Conservation (phyloP, 2,329 filamentous ascomycete species). For the Talaromyces sp. region DNA sequence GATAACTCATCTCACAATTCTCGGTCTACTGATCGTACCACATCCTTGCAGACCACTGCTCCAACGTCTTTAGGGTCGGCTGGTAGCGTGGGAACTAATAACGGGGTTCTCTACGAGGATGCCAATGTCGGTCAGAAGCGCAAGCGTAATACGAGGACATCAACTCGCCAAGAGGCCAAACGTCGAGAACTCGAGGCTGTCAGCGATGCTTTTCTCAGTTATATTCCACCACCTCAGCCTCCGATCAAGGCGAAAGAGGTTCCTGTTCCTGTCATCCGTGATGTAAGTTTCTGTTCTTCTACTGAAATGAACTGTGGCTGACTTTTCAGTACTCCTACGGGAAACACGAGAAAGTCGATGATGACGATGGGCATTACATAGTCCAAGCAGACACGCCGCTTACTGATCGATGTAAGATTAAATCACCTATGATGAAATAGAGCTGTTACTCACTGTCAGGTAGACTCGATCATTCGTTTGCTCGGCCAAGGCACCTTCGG, state of each 20-base stretch:
- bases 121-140: conserved; percentile 76
- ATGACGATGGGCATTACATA: conserved; percentile 96
- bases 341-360: conserved; percentile 72
- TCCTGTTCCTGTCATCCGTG: conserved; percentile 53
- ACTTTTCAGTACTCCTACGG: conserved; percentile 40
- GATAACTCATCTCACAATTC: conserved; percentile 64
- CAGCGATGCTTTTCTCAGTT: conserved; percentile 68
- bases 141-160: conserved; percentile 74
- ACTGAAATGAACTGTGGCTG: background rate
- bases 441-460: conserved; percentile 17
- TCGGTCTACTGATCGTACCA: conserved; percentile 75
- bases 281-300: conserved; percentile 46
- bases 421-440: background rate
- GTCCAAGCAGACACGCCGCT: conserved; percentile 80
- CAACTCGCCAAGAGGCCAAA: conserved; percentile 76
- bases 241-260: conserved; percentile 86
- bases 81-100: conserved; percentile 47
- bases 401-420: conserved; percentile 75
- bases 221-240: conserved; percentile 80
- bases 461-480: conserved; percentile 82
- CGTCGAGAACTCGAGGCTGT: conserved; percentile 66
- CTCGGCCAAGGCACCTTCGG: conserved; percentile 97
- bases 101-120: conserved; percentile 60
- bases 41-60: conserved; percentile 79
- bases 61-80: conserved; percentile 77